A percentile compares a stretch with the other conserved stretches of the same genome.
Evolutionary conservation across 2,329 filamentous ascomycete species (phyloP).

Genomic region (Knufia petricola): DNA sequence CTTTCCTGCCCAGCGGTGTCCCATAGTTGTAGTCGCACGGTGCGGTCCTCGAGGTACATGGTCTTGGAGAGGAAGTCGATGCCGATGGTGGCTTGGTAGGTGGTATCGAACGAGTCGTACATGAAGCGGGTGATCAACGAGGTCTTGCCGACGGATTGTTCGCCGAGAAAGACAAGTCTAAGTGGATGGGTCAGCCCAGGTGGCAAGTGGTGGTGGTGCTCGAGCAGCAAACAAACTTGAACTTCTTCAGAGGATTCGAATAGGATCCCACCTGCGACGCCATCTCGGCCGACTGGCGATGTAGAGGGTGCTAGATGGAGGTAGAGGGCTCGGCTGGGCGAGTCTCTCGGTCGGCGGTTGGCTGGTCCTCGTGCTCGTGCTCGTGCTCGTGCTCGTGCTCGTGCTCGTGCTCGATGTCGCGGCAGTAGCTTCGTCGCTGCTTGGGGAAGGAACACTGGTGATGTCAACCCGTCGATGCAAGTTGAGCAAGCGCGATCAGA

Average conservation of each 20-base stretch:
- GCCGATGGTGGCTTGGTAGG: slow-evolving; percentile 97
- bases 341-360: no score
- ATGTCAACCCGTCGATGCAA: no score
- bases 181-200: no score
- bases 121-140: slow-evolving; percentile 98
- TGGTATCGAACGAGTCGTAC: slow-evolving; percentile 99
- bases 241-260: slow-evolving; percentile 99
- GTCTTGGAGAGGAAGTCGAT: slow-evolving; percentile 99
- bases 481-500: no score
- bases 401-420: neutral
- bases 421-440: no score
- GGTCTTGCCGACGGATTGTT: slow-evolving; percentile 99
- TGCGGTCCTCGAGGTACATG: slow-evolving; percentile 99
- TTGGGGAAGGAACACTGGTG: no score
- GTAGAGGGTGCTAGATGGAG: no score
- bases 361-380: no score
- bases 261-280: slow-evolving; percentile 72
- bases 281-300: slow-evolving; percentile 49
- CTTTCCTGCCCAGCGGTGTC: slow-evolving; percentile 96
- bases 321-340: no score
- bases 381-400: neutral
- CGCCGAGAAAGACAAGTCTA: slow-evolving; percentile 92
- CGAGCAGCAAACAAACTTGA: slow-evolving; percentile 73
- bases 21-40: slow-evolving; percentile 94
- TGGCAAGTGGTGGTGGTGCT: neutral